Conservation (phyloP, 345 rosid species). For the Bruguiera parviflora region DNA sequence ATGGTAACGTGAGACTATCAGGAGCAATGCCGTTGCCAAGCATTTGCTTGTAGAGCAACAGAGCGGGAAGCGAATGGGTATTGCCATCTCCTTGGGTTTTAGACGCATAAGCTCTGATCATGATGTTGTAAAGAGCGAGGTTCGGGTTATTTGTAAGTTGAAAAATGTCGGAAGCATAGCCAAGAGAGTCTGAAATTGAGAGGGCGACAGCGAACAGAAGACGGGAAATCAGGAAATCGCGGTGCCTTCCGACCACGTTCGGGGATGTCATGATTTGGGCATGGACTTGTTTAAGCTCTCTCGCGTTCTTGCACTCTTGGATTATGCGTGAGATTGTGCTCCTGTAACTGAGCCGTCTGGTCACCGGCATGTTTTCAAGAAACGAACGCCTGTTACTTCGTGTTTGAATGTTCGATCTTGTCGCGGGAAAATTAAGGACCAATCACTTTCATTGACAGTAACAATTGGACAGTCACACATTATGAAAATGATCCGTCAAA, state of each 20-base stretch:
- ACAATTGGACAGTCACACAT: no score
- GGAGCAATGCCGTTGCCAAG: slow-evolving; percentile 36
- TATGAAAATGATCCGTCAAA: no score
- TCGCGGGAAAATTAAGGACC: no score
- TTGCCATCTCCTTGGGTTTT: slow-evolving; percentile 1
- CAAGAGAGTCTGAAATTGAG: slow-evolving; percentile 34
- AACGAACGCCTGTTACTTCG: no score
- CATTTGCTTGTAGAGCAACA: slow-evolving; percentile 47
- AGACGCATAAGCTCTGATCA: slow-evolving; percentile 56
- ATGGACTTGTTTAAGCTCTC: slow-evolving; percentile 42
- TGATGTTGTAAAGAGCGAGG: slow-evolving; percentile 39
- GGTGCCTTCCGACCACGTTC: slow-evolving; percentile 15
- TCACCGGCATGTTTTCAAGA: not conserved
- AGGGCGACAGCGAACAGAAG: slow-evolving; percentile 46
- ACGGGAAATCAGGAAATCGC: slow-evolving; percentile 36
- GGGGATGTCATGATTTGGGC: slow-evolving; percentile 38
- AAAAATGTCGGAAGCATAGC: slow-evolving; percentile 42
- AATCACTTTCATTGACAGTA: no score
- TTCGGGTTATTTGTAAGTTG: slow-evolving; percentile 26
- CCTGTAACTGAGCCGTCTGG: not conserved
- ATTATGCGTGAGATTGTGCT: slow-evolving; percentile 26
- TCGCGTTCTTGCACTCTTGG: slow-evolving; percentile 33
- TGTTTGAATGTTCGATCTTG: no score
- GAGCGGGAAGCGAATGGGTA: slow-evolving; percentile 9
- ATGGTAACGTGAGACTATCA: slow-evolving; percentile 54